These are phyloP conservation scores for Mayamaea pseudoterrestris DNA, from an alignment of 108 stramenopile genomes.

Conservation along the genomic window DNA sequence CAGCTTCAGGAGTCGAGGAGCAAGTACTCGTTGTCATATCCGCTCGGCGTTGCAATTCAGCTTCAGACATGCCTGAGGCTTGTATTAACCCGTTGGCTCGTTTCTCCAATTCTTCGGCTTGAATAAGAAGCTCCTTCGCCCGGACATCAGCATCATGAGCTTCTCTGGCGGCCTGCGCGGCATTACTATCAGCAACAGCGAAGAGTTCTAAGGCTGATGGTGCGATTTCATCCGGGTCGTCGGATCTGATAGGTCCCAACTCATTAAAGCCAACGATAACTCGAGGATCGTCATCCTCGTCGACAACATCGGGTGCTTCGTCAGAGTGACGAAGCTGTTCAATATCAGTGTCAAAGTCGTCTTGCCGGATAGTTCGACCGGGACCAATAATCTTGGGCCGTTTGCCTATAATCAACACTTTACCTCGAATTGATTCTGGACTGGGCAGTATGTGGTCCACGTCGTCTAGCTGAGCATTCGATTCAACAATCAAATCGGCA, in stretches of 20 bases:
- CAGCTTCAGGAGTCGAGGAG: no score
- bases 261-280: conserved; percentile 49
- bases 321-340: conserved; percentile 24
- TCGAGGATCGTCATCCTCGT: conserved; percentile 10
- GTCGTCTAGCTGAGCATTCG: conserved; percentile 17
- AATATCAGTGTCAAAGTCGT: conserved; percentile 74
- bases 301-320: conserved; percentile 34
- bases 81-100: conserved; percentile 16
- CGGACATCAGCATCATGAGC: conserved; percentile 20
- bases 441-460: conserved; percentile 37
- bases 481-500: conserved; percentile 27
- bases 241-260: conserved; percentile 36
- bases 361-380: conserved; percentile 41
- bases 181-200: conserved; percentile 18
- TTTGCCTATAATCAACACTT: conserved; percentile 71
- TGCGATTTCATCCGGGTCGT: neutral
- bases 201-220: conserved; percentile 6
- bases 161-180: conserved; percentile 11
- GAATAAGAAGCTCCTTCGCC: conserved; percentile 20
- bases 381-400: conserved; percentile 25
- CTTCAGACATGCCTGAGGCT: conserved; percentile 17
- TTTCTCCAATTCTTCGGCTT: conserved; percentile 27
- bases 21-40: neutral
- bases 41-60: neutral
- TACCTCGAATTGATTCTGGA: conserved; percentile 60